Percentiles rank a stretch among this genome's conserved stretches.
Evolutionary conservation across 2,329 filamentous ascomycete genomes (phyloP).

Genomic region (Fusarium setosum): DNA sequence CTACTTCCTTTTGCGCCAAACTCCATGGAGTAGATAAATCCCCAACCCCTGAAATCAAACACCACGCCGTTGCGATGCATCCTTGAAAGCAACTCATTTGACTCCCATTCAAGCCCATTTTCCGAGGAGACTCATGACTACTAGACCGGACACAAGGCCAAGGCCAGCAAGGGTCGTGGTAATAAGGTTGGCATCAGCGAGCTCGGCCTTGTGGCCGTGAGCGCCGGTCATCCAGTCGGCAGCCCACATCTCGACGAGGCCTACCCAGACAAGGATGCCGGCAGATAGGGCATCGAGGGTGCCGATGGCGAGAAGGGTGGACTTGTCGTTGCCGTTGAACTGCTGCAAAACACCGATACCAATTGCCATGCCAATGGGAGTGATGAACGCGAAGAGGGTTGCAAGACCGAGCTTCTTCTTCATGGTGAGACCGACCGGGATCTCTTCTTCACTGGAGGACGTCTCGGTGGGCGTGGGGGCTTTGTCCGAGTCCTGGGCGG

Average conservation of each 20-base stretch:
- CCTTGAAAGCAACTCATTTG: background rate
- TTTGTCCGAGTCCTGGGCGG: slow-evolving; percentile 43
- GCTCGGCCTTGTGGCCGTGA: slow-evolving; percentile 56
- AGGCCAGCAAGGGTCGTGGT: slow-evolving; percentile 62
- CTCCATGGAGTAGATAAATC: slow-evolving; percentile 12
- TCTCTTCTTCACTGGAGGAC: slow-evolving; percentile 19
- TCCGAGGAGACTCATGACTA: slow-evolving; percentile 77
- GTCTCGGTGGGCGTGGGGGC: slow-evolving; percentile 38
- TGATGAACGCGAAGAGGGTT: slow-evolving; percentile 74
- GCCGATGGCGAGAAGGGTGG: slow-evolving; percentile 77
- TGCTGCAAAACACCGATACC: slow-evolving; percentile 76
- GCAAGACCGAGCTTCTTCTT: slow-evolving; percentile 71
- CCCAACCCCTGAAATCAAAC: slow-evolving; percentile 18
- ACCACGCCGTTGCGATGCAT: slow-evolving; percentile 2
- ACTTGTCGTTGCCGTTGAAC: slow-evolving; percentile 79
- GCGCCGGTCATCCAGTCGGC: slow-evolving; percentile 74
- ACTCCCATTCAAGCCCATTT: slow-evolving; percentile 73
- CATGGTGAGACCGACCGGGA: slow-evolving; percentile 47
- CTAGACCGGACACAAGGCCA: slow-evolving; percentile 70
- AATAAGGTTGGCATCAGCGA: slow-evolving; percentile 61
- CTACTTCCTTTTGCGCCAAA: slow-evolving; percentile 14
- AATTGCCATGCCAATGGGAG: slow-evolving; percentile 83
- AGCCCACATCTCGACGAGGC: slow-evolving; percentile 83
- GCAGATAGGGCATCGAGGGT: slow-evolving; percentile 80
- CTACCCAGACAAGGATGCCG: slow-evolving; percentile 83